Base-by-base conservation (phyloP, 2,329 filamentous ascomycete genomes). In the Hypocreales sp. region DNA sequence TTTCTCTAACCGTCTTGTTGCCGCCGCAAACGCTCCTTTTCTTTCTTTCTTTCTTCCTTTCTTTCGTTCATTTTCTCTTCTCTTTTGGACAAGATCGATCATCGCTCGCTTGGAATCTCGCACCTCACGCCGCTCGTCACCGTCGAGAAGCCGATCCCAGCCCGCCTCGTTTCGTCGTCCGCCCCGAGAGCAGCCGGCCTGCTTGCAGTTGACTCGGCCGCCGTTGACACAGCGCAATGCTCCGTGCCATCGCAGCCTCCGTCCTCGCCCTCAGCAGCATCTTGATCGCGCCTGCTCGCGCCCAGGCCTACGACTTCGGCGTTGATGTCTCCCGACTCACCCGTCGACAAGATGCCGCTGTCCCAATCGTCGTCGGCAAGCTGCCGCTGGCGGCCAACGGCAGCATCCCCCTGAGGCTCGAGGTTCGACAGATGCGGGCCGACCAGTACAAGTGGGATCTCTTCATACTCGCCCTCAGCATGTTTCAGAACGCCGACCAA, bases 391-490 rank as follows among this genome's bases (percentile, higher is more conserved):
- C 50, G 25, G 37, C 35, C 15, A 53, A 61, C 34, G 55, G 50
- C 22, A 52, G 51, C 11, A 36, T 58, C 7, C 61, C 56, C 9
- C 30, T 56, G 20, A 67, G 82, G 36, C 60, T 63, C 26, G 79
- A 90, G 43, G 68, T 92, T 36, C 63, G 75, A 24, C 56, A 77
- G 21, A 58, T 92, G 39, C 58, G 69, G 36, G 53, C 64, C 29
- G 65, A 80, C 31, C 46, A 62, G 7, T 71, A 81, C 40, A 64
- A 67, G 44, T 83, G 76, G 72, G 82, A 80, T 45, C 52, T 92
- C 32, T 92, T 78, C 48, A 58, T 92, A 15, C 64, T 87, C 26
- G 78, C 76, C 9, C 61, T 90, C 40, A 70, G 69, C 46, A 71
- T 73, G 55, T 72, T 87, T 57, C 74, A 82, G 51, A 65, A 60